A percentile compares a stretch with the other conserved stretches of the same genome.
phyloP scores from a whole-genome alignment of 192 early-diverging fungal species.

The Rhizoclosmatium sp. region DNA sequence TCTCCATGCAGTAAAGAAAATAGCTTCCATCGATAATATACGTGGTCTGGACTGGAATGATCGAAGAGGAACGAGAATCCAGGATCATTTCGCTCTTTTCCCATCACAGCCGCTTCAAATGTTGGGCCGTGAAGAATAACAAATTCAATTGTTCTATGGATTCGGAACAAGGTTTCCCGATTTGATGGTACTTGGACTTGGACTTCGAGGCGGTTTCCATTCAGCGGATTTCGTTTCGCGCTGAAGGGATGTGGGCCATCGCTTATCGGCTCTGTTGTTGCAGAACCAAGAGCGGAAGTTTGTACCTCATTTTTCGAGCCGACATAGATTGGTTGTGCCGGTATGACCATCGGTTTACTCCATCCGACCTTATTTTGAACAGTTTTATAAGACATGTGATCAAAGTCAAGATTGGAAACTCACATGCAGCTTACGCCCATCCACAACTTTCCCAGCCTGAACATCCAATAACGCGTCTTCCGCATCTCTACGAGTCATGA shows the following conservation, averaged over 20 bases:
- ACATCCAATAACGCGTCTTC: constrained; percentile 81
- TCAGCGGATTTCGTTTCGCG: too few species aligned
- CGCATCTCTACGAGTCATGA: constrained; percentile 81
- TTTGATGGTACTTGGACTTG: constrained; percentile 70
- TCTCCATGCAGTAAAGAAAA: constrained; percentile 90
- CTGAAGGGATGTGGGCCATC: too few species aligned
- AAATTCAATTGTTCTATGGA: constrained; percentile 87
- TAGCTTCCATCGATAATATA: constrained; percentile 93
- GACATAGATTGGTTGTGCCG: constrained; percentile 73
- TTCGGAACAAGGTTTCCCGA: constrained; percentile 60
- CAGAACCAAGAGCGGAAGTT: not conserved
- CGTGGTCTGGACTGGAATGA: constrained; percentile 77
- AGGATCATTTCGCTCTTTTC: constrained; percentile 67
- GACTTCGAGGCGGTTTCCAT: constrained; percentile 61
- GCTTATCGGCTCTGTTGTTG: too few species aligned
- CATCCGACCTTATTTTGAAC: constrained; percentile 69
- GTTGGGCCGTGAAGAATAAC: constrained; percentile 74
- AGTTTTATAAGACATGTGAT: constrained; percentile 46
- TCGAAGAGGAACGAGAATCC: constrained; percentile 78
- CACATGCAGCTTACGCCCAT: constrained; percentile 15
- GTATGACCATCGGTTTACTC: constrained; percentile 83
- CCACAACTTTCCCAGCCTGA: constrained; percentile 17
- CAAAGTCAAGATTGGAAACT: not conserved
- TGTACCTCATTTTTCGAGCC: constrained; percentile 49
- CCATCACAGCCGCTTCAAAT: constrained; percentile 79